Conservation (phyloP, 768 basidiomycete genomes). For the Cystobasidium onofrii region DNA sequence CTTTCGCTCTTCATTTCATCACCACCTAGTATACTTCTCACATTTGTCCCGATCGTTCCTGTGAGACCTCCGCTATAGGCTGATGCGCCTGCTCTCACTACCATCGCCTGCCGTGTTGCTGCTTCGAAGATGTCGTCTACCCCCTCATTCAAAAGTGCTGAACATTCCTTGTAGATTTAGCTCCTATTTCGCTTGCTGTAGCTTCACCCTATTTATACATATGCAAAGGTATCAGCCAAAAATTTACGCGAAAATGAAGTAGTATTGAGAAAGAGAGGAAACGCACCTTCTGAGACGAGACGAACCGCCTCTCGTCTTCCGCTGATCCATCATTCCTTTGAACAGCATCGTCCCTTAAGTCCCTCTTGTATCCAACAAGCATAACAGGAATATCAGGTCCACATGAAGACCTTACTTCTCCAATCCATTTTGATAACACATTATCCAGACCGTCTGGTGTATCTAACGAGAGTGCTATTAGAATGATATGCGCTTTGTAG, state of each 20-base stretch:
- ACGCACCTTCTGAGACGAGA: conserved; percentile 44
- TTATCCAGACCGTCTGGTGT: conserved; percentile 95
- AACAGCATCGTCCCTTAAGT: conserved; percentile 56
- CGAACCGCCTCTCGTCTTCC: conserved; percentile 42
- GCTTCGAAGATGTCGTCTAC: conserved; percentile 97
- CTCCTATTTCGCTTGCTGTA: conserved; percentile 74
- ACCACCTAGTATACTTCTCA: not conserved
- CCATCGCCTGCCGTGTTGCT: conserved; percentile 90
- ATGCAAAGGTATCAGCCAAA: conserved; percentile 50
- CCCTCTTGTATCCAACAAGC: conserved; percentile 91
- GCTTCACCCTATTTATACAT: conserved; percentile 74
- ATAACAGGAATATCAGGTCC: conserved; percentile 85
- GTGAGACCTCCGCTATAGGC: not conserved
- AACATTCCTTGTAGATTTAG: conserved; percentile 85
- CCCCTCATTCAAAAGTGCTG: conserved; percentile 49
- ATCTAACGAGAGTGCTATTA: conserved; percentile 93
- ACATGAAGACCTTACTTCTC: conserved; percentile 94
- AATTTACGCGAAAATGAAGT: not conserved
- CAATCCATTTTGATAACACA: conserved; percentile 96
- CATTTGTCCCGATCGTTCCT: not conserved
- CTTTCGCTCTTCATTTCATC: not conserved
- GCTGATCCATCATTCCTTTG: conserved; percentile 42
- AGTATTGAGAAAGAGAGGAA: too few relatives aligned
- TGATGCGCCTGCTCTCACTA: conserved; percentile 55
- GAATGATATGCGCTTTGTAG: conserved; percentile 95